phyloP scores from a whole-genome alignment of 495 filamentous ascomycete genomes.

The Stereocaulon alpinum region DNA sequence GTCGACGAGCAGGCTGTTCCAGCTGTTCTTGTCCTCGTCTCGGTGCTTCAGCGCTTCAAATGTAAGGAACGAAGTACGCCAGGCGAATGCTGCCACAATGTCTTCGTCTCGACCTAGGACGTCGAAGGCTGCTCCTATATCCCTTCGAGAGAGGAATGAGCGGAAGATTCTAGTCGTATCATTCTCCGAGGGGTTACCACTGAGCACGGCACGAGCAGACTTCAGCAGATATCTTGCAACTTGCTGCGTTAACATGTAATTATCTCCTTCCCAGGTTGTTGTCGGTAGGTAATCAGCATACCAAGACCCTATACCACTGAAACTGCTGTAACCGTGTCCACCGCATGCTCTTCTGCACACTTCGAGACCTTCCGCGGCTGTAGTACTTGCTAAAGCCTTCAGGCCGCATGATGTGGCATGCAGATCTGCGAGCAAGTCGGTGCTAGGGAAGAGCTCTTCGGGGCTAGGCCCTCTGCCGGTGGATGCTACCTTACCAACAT shows the following conservation, averaged over 20 bases:
- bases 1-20: conserved; percentile 63
- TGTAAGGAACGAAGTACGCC: conserved; percentile 57
- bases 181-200: conserved; percentile 43
- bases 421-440: conserved; percentile 58
- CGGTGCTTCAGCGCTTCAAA: conserved; percentile 63
- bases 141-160: conserved; percentile 47
- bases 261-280: conserved; percentile 61
- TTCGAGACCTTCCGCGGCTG: conserved; percentile 59
- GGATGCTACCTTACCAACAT: conserved; percentile 29
- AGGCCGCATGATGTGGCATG: conserved; percentile 66
- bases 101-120: conserved; percentile 51
- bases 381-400: conserved; percentile 57
- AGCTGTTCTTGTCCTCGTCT: conserved; percentile 56
- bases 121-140: conserved; percentile 59
- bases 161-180: conserved; percentile 49
- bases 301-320: conserved; percentile 56
- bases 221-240: conserved; percentile 62
- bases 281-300: conserved; percentile 63
- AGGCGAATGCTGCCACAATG: conserved; percentile 58
- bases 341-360: conserved; percentile 61
- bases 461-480: conserved; percentile 49
- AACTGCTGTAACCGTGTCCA: conserved; percentile 62
- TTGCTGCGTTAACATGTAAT: conserved; percentile 72
- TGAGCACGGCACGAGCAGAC: conserved; percentile 51
- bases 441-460: conserved; percentile 52